phyloP scores from a whole-genome alignment of 495 filamentous ascomycete genomes.

The Penicillium malachiteum region DNA sequence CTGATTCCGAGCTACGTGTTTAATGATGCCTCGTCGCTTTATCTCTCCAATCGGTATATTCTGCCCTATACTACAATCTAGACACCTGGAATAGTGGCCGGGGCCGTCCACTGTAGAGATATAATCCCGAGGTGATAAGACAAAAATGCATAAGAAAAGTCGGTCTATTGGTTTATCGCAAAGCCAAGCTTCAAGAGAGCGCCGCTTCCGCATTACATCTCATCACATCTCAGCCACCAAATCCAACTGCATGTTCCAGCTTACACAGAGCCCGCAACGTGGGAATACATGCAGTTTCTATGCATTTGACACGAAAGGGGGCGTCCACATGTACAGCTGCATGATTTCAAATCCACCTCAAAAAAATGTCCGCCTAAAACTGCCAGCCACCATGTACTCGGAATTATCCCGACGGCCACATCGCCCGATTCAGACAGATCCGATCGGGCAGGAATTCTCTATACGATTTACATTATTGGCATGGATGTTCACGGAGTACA shows the following conservation, averaged over 20 bases:
- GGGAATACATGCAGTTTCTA: not conserved
- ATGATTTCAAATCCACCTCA: too few species aligned
- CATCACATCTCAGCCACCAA: not conserved
- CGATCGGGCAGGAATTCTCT: not conserved
- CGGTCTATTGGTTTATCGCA: not conserved
- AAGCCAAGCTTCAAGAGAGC: constrained; percentile 6
- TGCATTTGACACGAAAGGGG: too few species aligned
- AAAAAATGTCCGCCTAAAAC: not conserved
- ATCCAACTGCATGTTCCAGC: too few species aligned
- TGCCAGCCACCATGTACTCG: not conserved
- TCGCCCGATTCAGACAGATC: not conserved
- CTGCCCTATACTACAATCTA: too few species aligned
- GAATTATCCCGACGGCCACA: not conserved
- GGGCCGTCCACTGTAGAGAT: too few species aligned
- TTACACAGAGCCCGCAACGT: not conserved
- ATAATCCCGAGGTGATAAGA: too few species aligned
- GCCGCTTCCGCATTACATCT: constrained; percentile 8
- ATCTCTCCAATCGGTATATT: too few species aligned
- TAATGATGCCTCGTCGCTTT: not conserved
- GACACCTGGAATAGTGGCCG: too few species aligned
- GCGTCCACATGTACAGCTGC: too few species aligned
- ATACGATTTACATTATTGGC: not conserved
- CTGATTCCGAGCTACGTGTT: not conserved
- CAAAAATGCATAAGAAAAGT: not conserved
- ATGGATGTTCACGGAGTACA: not conserved